Percentiles rank a stretch among this genome's conserved stretches.
phyloP scores from a whole-genome alignment of 2,329 filamentous ascomycete genomes.

The Phoma herbarum region DNA sequence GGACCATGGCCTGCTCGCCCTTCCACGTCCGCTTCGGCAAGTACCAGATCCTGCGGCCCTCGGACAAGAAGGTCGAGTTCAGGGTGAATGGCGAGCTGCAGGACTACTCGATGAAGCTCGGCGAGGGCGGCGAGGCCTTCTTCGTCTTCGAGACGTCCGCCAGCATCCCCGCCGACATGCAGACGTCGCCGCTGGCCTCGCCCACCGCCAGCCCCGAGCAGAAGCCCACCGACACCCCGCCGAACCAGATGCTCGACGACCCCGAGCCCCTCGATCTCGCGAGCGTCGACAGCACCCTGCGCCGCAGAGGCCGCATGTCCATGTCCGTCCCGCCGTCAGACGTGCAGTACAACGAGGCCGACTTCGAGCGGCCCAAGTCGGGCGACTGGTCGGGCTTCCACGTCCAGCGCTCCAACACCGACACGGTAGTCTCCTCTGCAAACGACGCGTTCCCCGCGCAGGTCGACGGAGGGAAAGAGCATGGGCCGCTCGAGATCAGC shows the following conservation, averaged over 20 bases:
- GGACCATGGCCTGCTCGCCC: slow-evolving; percentile 84
- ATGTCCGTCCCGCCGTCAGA: slow-evolving; percentile 41
- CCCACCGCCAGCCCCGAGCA: slow-evolving; percentile 82
- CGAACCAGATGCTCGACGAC: slow-evolving; percentile 66
- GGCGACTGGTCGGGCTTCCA: slow-evolving; percentile 49
- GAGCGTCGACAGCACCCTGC: slow-evolving; percentile 39
- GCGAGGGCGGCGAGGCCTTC: slow-evolving; percentile 96
- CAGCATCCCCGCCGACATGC: slow-evolving; percentile 88
- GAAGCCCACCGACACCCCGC: slow-evolving; percentile 60
- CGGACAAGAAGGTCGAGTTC: slow-evolving; percentile 99
- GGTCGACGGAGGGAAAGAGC: slow-evolving; percentile 36
- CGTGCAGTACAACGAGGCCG: slow-evolving; percentile 26
- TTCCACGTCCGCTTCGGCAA: slow-evolving; percentile 99
- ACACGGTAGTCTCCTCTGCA: slow-evolving; percentile 60
- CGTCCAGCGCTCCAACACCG: slow-evolving; percentile 60
- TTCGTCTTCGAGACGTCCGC: slow-evolving; percentile 97
- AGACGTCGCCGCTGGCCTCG: slow-evolving; percentile 93
- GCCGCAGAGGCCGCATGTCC: slow-evolving; percentile 42
- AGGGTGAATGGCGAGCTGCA: slow-evolving; percentile 91
- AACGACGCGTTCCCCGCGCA: slow-evolving; percentile 50
- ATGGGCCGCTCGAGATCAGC: slow-evolving; percentile 44
- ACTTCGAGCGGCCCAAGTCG: slow-evolving; percentile 39
- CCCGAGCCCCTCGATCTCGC: slow-evolving; percentile 76
- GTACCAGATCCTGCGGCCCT: slow-evolving; percentile 92
- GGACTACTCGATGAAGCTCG: slow-evolving; percentile 96